phyloP scores from a whole-genome alignment of 2,329 filamentous ascomycete species.

The Botrytis sinoallii region DNA sequence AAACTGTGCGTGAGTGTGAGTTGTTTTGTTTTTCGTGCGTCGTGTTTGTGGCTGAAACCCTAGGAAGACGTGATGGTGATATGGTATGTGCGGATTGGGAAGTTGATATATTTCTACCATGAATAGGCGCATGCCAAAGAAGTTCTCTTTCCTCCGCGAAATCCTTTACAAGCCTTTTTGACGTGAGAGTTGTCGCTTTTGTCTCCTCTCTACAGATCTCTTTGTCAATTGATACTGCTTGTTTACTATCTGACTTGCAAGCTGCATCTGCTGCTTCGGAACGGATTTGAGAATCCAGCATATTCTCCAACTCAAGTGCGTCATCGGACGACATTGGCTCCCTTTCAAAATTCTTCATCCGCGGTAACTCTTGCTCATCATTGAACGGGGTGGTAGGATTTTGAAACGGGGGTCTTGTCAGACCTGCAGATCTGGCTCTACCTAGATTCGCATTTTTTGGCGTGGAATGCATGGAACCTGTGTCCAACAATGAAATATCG shows the following conservation, averaged over 20 bases:
- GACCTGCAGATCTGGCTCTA: not conserved
- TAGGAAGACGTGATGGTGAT: not conserved
- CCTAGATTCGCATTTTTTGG: not conserved
- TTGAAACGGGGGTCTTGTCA: not conserved
- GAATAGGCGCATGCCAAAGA: constrained; percentile 5
- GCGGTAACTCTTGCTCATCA: constrained; percentile 8
- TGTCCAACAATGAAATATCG: constrained; percentile 26
- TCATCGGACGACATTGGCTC: not conserved
- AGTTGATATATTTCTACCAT: not conserved
- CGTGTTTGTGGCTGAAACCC: not conserved
- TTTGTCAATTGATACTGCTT: not conserved
- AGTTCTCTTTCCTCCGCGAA: not conserved
- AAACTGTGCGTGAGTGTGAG: not conserved
- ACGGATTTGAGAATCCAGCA: constrained; percentile 15
- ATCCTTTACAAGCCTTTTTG: not conserved
- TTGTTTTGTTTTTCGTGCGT: not conserved
- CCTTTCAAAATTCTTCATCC: constrained; percentile 11
- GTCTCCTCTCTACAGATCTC: not conserved
- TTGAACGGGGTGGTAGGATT: not conserved
- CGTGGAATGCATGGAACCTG: not conserved
- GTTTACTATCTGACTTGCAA: not conserved
- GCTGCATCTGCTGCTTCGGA: constrained; percentile 10
- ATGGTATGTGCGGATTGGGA: not conserved
- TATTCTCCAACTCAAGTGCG: not conserved
- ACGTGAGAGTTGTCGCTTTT: not conserved